A percentile compares a stretch with the other conserved stretches of the same genome.
Evolutionary conservation across 495 filamentous ascomycete species (phyloP).

Genomic region (Aspergillus leporis): DNA sequence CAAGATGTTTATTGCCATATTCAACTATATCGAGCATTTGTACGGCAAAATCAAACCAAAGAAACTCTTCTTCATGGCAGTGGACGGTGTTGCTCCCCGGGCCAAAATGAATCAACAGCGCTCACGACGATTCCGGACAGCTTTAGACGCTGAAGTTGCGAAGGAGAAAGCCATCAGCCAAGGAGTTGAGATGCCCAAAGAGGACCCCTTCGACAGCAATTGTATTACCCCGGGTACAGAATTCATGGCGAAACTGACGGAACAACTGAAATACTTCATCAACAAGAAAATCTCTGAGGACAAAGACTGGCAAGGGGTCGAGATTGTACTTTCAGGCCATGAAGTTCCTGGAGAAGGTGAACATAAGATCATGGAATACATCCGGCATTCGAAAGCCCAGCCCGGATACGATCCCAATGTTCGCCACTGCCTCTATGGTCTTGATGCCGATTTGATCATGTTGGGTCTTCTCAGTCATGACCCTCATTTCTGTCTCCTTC

Average conservation of each 20-base stretch:
- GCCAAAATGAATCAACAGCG: constrained; percentile 99
- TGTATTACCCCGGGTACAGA: constrained; percentile 98
- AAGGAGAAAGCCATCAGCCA: constrained; percentile 86
- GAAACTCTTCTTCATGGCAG: constrained; percentile 98
- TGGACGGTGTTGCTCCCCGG: constrained; percentile 95
- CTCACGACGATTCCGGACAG: constrained; percentile 91
- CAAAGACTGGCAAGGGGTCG: constrained; percentile 92
- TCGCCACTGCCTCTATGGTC: constrained; percentile 94
- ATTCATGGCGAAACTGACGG: constrained; percentile 95
- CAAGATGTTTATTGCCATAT: constrained; percentile 98
- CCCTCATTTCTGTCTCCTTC: constrained; percentile 94
- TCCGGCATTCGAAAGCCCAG: constrained; percentile 93
- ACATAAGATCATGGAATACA: constrained; percentile 99
- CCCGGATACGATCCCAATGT: constrained; percentile 92
- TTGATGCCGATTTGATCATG: constrained; percentile 99
- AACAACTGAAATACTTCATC: constrained; percentile 96
- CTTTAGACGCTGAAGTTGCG: constrained; percentile 83
- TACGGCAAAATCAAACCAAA: constrained; percentile 99
- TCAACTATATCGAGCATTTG: constrained; percentile 99
- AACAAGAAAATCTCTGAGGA: constrained; percentile 98
- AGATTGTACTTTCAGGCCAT: constrained; percentile 95
- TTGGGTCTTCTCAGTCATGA: constrained; percentile 94
- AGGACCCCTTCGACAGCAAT: constrained; percentile 97
- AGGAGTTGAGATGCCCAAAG: constrained; percentile 89
- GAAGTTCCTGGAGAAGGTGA: constrained; percentile 99